Conservation (phyloP, 164 flowering plant species). For the Tinospora cordifolia region DNA sequence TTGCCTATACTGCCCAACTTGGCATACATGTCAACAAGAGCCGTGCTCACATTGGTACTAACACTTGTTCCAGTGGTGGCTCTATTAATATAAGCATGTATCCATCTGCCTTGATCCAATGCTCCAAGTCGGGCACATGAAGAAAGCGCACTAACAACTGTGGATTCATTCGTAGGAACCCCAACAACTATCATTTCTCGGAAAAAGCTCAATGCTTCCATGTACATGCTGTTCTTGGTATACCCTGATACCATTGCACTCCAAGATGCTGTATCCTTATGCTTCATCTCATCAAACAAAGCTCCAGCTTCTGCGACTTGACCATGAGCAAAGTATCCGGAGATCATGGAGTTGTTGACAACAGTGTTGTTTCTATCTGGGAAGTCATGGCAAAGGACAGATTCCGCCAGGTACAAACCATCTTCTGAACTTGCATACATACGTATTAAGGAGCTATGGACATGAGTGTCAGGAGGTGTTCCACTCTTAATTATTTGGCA, state of each 20-base stretch:
- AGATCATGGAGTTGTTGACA: slow-evolving; percentile 30
- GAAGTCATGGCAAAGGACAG: slow-evolving; percentile 12
- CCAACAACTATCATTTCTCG: slow-evolving; percentile 24
- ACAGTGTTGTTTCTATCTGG: slow-evolving; percentile 19
- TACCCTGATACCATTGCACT: slow-evolving; percentile 38
- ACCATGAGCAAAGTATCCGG: slow-evolving; percentile 28
- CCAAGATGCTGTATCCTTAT: slow-evolving; percentile 34
- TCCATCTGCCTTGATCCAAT: slow-evolving; percentile 31
- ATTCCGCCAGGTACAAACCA: slow-evolving; percentile 18
- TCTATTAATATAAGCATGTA: slow-evolving; percentile 24
- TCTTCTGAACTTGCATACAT: slow-evolving; percentile 26
- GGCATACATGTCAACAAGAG: slow-evolving; percentile 69
- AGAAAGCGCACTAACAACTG: slow-evolving; percentile 30
- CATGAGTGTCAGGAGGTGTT: slow-evolving; percentile 16
- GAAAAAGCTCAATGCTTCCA: slow-evolving; percentile 28
- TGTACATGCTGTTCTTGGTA: slow-evolving; percentile 19
- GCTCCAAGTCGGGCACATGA: slow-evolving; percentile 36
- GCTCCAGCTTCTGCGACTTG: slow-evolving; percentile 18
- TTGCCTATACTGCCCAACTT: slow-evolving; percentile 40
- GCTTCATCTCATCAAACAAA: slow-evolving; percentile 27
- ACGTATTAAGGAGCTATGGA: slow-evolving; percentile 27
- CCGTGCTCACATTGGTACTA: slow-evolving; percentile 35
- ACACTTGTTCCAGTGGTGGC: slow-evolving; percentile 1
- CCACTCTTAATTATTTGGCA: slow-evolving; percentile 24
- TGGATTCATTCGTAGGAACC: slow-evolving; percentile 23